These are phyloP conservation scores for Trypanosoma avium DNA, from an alignment of 208 protist genomes.

Conservation along the genomic window DNA sequence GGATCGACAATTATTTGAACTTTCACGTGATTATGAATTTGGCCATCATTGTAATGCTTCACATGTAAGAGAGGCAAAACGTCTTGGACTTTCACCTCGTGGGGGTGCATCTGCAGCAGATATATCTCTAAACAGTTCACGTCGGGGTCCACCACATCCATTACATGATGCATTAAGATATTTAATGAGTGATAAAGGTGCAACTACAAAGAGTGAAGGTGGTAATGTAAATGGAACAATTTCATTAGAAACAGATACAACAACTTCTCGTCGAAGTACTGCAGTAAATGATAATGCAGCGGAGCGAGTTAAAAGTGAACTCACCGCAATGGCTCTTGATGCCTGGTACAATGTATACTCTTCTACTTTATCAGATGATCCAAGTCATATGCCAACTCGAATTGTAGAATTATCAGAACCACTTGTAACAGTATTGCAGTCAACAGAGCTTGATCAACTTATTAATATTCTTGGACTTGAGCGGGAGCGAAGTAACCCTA, in stretches of 20 bases:
- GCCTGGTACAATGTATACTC: slow-evolving; percentile 87
- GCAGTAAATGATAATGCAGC: background rate
- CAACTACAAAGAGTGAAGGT: slow-evolving; percentile 16
- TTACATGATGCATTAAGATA: slow-evolving; percentile 39
- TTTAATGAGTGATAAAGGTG: background rate
- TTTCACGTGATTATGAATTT: slow-evolving; percentile 77
- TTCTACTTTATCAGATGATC: slow-evolving; percentile 58
- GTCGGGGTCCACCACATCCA: slow-evolving; percentile 46
- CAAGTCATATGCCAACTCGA: slow-evolving; percentile 58
- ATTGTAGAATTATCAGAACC: slow-evolving; percentile 61
- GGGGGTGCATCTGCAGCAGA: background rate
- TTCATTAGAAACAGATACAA: background rate
- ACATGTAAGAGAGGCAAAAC: slow-evolving; percentile 64
- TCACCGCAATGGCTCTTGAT: slow-evolving; percentile 77
- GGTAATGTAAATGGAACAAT: background rate
- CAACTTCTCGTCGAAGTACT: background rate
- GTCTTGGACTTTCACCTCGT: slow-evolving; percentile 30
- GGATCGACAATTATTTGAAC: slow-evolving; percentile 74
- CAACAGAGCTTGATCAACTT: slow-evolving; percentile 58
- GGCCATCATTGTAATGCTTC: slow-evolving; percentile 63
- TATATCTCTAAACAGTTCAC: no score
- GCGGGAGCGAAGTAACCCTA: background rate
- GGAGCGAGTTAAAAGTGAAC: slow-evolving; percentile 55
- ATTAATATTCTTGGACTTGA: slow-evolving; percentile 55
- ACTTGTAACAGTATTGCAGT: slow-evolving; percentile 45